Base-by-base conservation (phyloP, 2,329 filamentous ascomycete species). In the Trichoderma asperellum region DNA sequence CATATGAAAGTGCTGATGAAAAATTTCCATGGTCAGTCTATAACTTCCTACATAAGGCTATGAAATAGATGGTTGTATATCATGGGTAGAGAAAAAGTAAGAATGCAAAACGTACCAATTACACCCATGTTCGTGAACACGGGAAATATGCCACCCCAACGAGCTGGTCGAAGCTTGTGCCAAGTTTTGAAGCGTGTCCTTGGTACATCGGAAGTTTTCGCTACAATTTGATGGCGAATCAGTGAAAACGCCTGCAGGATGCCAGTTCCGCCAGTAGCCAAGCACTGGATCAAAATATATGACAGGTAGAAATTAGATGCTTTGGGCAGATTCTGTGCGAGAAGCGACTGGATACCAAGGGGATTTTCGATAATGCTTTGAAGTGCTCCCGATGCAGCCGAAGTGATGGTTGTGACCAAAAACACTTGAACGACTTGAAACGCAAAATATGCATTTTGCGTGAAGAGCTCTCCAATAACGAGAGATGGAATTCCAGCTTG, bases 381-480 rank as follows among this genome's bases (percentile, higher is more conserved):
- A 1, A 89, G 84, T 0, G 92, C 88, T 7, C 90, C 87, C 3
- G 93, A 88, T 11, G 94, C 94, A 1, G 93, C 90, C 18, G 93
- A 95, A 1, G 92, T 87, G 35, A 98, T 73, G 0, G 95, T 97
- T 0, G 92, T 90, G 60, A 98, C 88, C 69, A 98, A 82, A 82
- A 98, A 98, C 56, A 97, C 92, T 77, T 98, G 94, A 24, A 97
- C 85, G 55, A 98, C 89, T 79, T 96, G 93, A 82, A 96, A 96
- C 57, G 87, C 88, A 76, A 97, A 99, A 84, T 96, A 98, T 74
- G 89, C 92, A 76, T 94, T 96, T 77, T 98, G 93, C 0, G 93
- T 94, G 70, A 93, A 94, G 10, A 98, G 83, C 79, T 99, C 96
- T 18, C 97, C 89, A 12, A 91, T 87, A 1, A 93, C 91, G 7